Evolutionary conservation across 331 rosid species (phyloP).

Genomic region (Erythrophleum ivorense): DNA sequence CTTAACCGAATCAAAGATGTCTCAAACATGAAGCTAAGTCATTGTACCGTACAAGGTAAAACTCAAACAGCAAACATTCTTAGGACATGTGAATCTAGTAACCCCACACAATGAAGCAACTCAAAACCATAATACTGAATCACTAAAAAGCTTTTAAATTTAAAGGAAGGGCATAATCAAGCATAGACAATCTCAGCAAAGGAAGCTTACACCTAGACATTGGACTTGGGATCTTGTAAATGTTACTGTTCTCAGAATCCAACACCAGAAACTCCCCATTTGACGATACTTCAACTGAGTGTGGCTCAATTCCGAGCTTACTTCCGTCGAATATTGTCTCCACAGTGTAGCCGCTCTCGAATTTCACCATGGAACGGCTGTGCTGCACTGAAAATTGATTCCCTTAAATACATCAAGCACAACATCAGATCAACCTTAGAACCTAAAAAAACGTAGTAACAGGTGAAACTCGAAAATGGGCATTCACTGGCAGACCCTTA

Average conservation of each 20-base stretch:
- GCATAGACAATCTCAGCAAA: conserved; percentile 12
- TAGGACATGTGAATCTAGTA: conserved; percentile 37
- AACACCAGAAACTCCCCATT: conserved; percentile 82
- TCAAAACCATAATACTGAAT: conserved; percentile 26
- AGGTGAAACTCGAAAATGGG: conserved; percentile 28
- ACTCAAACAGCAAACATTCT: conserved; percentile 36
- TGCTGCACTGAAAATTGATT: conserved; percentile 59
- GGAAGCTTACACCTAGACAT: conserved; percentile 74
- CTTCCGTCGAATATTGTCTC: conserved; percentile 95
- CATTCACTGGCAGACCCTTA: conserved; percentile 40
- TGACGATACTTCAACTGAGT: conserved; percentile 70
- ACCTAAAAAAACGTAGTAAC: conserved; percentile 8
- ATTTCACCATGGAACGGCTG: conserved; percentile 89
- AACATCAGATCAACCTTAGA: conserved; percentile 13
- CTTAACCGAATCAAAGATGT: conserved; percentile 54
- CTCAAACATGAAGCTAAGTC: conserved; percentile 53
- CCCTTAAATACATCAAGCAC: conserved; percentile 38
- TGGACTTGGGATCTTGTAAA: conserved; percentile 78
- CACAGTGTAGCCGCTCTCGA: conserved; percentile 86
- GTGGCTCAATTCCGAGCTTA: conserved; percentile 91
- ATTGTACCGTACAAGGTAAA: conserved; percentile 9
- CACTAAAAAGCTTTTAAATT: conserved; percentile 11
- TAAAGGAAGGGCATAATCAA: not conserved
- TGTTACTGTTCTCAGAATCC: conserved; percentile 90
- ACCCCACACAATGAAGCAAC: conserved; percentile 33